These are phyloP conservation scores for Penicillium roqueforti DNA, from an alignment of 495 filamentous ascomycete genomes.

Conservation along the genomic window DNA sequence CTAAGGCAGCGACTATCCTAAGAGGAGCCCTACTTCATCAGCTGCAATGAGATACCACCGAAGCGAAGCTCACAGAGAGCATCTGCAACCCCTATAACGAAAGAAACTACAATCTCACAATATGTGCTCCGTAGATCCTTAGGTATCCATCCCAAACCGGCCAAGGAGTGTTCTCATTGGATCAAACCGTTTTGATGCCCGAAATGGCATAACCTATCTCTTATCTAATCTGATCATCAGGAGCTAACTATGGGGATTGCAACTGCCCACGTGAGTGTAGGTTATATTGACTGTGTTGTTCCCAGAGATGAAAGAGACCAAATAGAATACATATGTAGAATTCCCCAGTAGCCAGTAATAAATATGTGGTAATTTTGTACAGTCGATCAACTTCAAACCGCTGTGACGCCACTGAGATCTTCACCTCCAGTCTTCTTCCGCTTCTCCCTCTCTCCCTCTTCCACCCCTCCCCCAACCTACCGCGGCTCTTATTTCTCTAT, in stretches of 20 bases:
- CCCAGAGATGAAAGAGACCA: not conserved
- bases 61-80: slow-evolving; percentile 34
- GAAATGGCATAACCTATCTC: not conserved
- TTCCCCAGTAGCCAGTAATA: not conserved
- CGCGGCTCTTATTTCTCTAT: not conserved
- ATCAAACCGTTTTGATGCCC: not conserved
- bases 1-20: slow-evolving; percentile 60
- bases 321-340: too few species aligned
- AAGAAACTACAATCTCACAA: slow-evolving; percentile 32
- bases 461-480: slow-evolving; percentile 2
- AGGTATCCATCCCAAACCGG: not conserved
- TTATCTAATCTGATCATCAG: slow-evolving; percentile 34
- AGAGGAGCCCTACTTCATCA: slow-evolving; percentile 64
- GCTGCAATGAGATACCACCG: slow-evolving; percentile 54
- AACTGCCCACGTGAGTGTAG: not conserved
- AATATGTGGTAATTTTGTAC: not conserved
- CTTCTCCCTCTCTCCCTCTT: not conserved
- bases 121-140: not conserved
- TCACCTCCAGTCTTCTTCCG: slow-evolving; percentile 10
- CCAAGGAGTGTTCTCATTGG: not conserved
- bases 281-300: too few species aligned
- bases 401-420: slow-evolving; percentile 19
- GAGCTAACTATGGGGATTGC: not conserved
- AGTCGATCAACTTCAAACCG: not conserved
- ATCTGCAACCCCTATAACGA: slow-evolving; percentile 55